phyloP scores from a whole-genome alignment of 768 basidiomycete species.

The Mycena metata region DNA sequence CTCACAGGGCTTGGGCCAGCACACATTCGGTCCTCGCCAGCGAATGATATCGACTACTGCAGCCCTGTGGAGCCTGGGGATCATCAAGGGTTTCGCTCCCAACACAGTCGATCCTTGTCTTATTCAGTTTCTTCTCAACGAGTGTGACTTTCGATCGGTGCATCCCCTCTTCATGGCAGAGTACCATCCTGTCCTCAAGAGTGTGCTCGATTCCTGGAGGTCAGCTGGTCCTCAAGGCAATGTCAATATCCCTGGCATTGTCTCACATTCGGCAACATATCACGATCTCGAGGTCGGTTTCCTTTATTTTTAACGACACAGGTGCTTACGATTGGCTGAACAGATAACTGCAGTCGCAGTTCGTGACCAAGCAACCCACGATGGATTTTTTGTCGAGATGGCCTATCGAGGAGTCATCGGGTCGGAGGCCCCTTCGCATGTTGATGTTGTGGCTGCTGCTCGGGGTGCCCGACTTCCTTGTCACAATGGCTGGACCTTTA shows the following conservation, averaged over 20 bases:
- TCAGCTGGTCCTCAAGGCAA: background rate
- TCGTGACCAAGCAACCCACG: slow-evolving; percentile 6
- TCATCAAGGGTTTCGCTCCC: slow-evolving; percentile 5
- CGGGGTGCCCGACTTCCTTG: background rate
- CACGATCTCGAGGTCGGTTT: no score
- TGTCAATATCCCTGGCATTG: slow-evolving; percentile 2
- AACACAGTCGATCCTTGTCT: slow-evolving; percentile 8
- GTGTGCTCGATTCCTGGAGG: background rate
- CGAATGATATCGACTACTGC: no score
- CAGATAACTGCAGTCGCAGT: no score
- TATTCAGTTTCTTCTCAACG: slow-evolving; percentile 13
- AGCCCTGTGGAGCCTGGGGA: slow-evolving; percentile 2
- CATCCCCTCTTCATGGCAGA: slow-evolving; percentile 12
- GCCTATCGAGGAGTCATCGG: background rate
- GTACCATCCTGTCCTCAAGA: background rate
- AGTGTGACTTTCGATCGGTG: background rate
- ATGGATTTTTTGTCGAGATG: slow-evolving; percentile 2
- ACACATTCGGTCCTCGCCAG: no score
- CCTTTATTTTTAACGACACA: no score
- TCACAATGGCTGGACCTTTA: no score
- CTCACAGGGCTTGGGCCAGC: no score
- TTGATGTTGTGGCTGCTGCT: background rate
- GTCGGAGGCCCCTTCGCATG: background rate
- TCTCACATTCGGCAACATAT: no score
- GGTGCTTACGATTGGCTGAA: no score